Percentiles rank a stretch among this genome's conserved stretches.
Evolutionary conservation across 805 yeast genomes (phyloP).

Genomic region (Diddensiella santjacobensis): DNA sequence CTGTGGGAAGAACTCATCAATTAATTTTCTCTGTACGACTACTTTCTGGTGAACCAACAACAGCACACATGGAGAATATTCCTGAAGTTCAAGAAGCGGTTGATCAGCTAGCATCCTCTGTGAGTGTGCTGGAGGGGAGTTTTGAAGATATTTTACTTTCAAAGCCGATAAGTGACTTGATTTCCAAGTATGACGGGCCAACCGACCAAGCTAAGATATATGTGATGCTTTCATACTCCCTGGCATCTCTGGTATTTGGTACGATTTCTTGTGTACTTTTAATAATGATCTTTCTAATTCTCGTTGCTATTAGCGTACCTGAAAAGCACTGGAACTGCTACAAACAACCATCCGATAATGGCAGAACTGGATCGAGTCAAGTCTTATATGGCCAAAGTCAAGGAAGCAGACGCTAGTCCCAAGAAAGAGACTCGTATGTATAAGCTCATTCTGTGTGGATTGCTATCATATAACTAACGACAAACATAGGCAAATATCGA

Average conservation of each 20-base stretch:
- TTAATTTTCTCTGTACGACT: too few relatives aligned
- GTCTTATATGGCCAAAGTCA: conserved; percentile 58
- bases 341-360: conserved; percentile 59
- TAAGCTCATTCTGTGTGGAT: too few relatives aligned
- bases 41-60: too few relatives aligned
- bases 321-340: conserved; percentile 55
- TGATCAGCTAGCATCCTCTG: conserved; percentile 17
- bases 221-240: conserved; percentile 21
- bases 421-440: too few relatives aligned
- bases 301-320: conserved; percentile 39
- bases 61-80: conserved; percentile 17
- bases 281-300: neutral
- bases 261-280: too few relatives aligned
- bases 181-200: neutral
- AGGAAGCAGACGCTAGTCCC: conserved; percentile 31
- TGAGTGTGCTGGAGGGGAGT: conserved; percentile 17
- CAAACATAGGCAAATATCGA: conserved; percentile 8
- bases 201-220: conserved; percentile 19
- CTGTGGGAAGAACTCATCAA: too few relatives aligned
- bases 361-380: conserved; percentile 63
- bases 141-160: conserved; percentile 5
- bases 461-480: too few relatives aligned
- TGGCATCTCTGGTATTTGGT: conserved; percentile 25
- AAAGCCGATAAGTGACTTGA: neutral
- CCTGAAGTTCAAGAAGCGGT: conserved; percentile 17